A percentile compares a stretch with the other conserved stretches of the same genome.
Conservation (phyloP, 2,329 filamentous ascomycete species). For the Cladosporium phlei region DNA sequence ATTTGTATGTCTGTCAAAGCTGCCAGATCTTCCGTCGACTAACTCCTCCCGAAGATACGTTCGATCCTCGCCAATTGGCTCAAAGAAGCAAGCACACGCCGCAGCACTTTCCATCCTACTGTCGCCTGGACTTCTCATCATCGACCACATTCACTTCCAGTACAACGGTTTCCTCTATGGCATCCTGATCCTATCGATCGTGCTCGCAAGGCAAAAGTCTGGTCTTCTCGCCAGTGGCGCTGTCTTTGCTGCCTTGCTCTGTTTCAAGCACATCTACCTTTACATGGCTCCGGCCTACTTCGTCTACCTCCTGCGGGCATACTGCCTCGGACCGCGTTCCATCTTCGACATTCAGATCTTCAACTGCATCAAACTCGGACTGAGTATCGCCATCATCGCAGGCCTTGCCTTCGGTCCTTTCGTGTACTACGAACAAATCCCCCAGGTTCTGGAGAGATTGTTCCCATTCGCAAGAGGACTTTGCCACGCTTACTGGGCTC, state of each 20-base stretch:
- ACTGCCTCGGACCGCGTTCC: constrained; percentile 76
- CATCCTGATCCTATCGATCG: constrained; percentile 77
- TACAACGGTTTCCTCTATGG: constrained; percentile 98
- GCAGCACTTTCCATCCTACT: constrained; percentile 84
- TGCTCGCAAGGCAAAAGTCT: constrained; percentile 70
- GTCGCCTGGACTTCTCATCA: constrained; percentile 89
- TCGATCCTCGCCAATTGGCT: constrained; percentile 59
- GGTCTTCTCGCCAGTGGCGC: constrained; percentile 74
- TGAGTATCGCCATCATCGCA: constrained; percentile 66
- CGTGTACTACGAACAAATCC: constrained; percentile 70
- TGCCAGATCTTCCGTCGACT: not conserved
- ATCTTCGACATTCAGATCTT: constrained; percentile 69
- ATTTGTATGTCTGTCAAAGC: constrained; percentile 52
- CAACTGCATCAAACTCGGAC: constrained; percentile 79
- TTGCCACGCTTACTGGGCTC: constrained; percentile 97
- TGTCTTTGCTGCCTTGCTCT: constrained; percentile 77
- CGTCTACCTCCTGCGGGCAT: constrained; percentile 80
- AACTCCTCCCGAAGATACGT: constrained; percentile 57
- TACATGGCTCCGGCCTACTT: constrained; percentile 96
- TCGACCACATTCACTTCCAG: constrained; percentile 98
- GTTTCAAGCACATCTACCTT: constrained; percentile 96
- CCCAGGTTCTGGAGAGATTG: constrained; percentile 75
- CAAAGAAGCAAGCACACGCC: constrained; percentile 75
- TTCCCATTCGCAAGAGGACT: constrained; percentile 93
- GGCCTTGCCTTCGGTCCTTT: constrained; percentile 87